Base-by-base conservation (phyloP, 768 basidiomycete species). In the Hebeloma cylindrosporum region DNA sequence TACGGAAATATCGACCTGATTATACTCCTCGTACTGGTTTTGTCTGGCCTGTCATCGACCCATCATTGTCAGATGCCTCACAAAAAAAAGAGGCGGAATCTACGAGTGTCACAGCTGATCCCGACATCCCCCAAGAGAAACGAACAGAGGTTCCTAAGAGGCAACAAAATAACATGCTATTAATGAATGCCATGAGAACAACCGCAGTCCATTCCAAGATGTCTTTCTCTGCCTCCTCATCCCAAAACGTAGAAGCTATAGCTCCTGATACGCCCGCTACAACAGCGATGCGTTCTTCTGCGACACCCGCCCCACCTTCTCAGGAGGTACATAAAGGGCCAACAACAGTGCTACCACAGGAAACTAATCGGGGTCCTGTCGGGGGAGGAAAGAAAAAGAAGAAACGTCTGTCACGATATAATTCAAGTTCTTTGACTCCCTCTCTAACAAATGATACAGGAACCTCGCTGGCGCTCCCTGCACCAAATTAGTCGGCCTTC, bases 11-110 rank as follows among this genome's bases (percentile, higher is more conserved):
- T 57, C 74, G 85, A 49, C 92, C 92, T 10, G 82, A 85, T 47
- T 92, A 88, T 64, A 88, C 87, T 8, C 90, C 91, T 36, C 78
- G 87, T 33, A 83, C 83, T 20, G 88, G 88, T 5, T 89, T 90
- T 58, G 75, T 83, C 1, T 94, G 91, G 91, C 88, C 91, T 34
- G 83, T 93, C 51, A 69, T 75, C 41, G 85, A 85, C 52, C 61
- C 80, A 3, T 68, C 78, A 18, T 47, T 73, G 1, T 53, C 70
- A 10, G 61, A 65, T 6, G 42, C 51, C 17, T 43, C 51, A 16
- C 54, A 59, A 33, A 57, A 61, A 45, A 47, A 50, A 47, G 60
- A 62, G 28, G 50, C 57, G n/a, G 65, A 65, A 27, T 37, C 49
- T 21, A 51, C 35, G 29, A 37, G 50, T 25, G 42, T 45, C 38